A percentile compares a stretch with the other conserved stretches of the same genome.
These are phyloP conservation scores for Aphanomyces invadans DNA, from an alignment of 352 stramenopile species.

Conservation along the genomic window DNA sequence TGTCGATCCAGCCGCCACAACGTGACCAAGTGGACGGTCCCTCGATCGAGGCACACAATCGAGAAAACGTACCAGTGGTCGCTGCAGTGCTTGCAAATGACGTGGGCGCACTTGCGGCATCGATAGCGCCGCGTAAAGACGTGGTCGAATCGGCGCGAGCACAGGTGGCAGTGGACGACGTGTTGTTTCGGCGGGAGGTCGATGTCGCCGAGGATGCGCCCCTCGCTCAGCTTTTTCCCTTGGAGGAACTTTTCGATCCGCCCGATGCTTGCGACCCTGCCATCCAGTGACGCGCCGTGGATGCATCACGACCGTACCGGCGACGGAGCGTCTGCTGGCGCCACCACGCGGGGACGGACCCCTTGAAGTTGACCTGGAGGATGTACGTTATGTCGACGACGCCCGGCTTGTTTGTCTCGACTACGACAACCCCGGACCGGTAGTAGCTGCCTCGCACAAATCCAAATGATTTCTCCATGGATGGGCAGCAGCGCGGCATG, in stretches of 20 bases:
- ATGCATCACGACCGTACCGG: neutral
- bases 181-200: conserved; percentile 41
- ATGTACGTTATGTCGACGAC: conserved; percentile 84
- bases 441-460: conserved; percentile 80
- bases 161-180: conserved; percentile 51
- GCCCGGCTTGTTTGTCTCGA: conserved; percentile 60
- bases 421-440: conserved; percentile 67
- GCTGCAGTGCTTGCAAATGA: conserved; percentile 67
- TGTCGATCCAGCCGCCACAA: too few relatives aligned
- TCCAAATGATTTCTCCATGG: conserved; percentile 71
- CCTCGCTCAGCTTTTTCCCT: conserved; percentile 71
- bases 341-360: conserved; percentile 23
- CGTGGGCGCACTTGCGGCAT: conserved; percentile 68
- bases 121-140: conserved; percentile 45
- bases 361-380: conserved; percentile 81
- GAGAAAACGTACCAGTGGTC: conserved; percentile 52
- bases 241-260: conserved; percentile 69
- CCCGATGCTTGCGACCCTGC: conserved; percentile 13
- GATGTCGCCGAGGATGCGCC: conserved; percentile 64
- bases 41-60: too few relatives aligned
- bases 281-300: too few relatives aligned
- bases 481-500: conserved; percentile 72
- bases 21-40: too few relatives aligned
- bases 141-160: conserved; percentile 54
- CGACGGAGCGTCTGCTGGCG: conserved; percentile 17